These are phyloP conservation scores for Coccinonectria pachysandricola DNA, from an alignment of 2,329 filamentous ascomycete genomes.

Conservation along the genomic window DNA sequence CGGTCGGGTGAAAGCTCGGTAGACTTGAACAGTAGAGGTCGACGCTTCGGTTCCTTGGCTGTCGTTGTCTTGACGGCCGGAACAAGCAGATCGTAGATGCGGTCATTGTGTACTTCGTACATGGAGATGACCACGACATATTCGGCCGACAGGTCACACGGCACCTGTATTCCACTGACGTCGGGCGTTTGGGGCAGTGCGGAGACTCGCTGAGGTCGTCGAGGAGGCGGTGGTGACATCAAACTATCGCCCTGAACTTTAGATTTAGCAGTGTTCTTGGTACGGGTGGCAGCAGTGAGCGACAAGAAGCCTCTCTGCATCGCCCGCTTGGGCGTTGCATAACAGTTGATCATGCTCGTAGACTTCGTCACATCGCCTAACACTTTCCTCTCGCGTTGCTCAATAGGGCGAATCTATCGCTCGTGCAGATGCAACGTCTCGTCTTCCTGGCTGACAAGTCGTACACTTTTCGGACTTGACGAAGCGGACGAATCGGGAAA, in stretches of 20 bases:
- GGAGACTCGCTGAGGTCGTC: slow-evolving; percentile 59
- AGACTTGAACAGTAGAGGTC: slow-evolving; percentile 80
- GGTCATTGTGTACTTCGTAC: slow-evolving; percentile 99
- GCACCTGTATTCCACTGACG: slow-evolving; percentile 58
- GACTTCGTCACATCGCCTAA: slow-evolving; percentile 8
- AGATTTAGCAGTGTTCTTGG: slow-evolving; percentile 39
- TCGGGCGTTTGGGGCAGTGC: slow-evolving; percentile 64
- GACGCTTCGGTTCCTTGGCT: slow-evolving; percentile 62
- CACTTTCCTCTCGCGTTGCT: slow-evolving; percentile 9
- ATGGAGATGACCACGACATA: slow-evolving; percentile 89
- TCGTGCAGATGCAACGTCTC: slow-evolving; percentile 15
- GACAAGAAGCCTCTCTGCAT: slow-evolving; percentile 27
- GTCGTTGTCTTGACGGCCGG: slow-evolving; percentile 47
- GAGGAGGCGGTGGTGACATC: slow-evolving; percentile 42
- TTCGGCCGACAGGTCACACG: slow-evolving; percentile 52
- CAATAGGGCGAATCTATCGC: slow-evolving; percentile 20
- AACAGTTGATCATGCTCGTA: slow-evolving; percentile 19
- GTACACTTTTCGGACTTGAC: slow-evolving; percentile 33
- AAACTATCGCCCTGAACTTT: slow-evolving; percentile 36
- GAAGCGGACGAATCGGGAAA: slow-evolving; percentile 17
- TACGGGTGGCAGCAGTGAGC: slow-evolving; percentile 34
- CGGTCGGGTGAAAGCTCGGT: slow-evolving; percentile 80
- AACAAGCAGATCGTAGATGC: slow-evolving; percentile 86
- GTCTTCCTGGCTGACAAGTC: slow-evolving; percentile 28
- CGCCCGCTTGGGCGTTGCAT: slow-evolving; percentile 25